Conservation (phyloP, 1,284 basidiomycete genomes). For the Polyporus tsugae region DNA sequence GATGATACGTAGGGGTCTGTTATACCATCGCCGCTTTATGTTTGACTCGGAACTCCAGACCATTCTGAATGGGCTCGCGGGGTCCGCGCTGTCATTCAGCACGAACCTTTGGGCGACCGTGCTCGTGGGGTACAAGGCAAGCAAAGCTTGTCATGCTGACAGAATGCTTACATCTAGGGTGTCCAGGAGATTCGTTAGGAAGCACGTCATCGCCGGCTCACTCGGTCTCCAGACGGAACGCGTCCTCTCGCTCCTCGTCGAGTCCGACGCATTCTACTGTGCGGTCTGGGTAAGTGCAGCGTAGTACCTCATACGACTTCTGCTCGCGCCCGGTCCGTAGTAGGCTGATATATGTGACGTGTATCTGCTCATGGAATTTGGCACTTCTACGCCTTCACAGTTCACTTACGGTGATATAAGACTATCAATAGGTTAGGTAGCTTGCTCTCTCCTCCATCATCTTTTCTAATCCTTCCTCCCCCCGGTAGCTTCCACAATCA, state of each 20-base stretch:
- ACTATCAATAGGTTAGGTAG: no score
- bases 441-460: no score
- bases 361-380: no score
- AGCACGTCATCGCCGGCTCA: neutral
- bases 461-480: no score
- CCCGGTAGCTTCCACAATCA: no score
- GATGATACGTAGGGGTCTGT: no score
- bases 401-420: no score
- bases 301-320: neutral
- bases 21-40: no score
- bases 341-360: neutral
- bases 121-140: neutral
- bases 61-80: neutral
- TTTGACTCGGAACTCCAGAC: no score
- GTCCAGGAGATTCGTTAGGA: neutral
- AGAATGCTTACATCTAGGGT: neutral
- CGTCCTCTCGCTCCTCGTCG: neutral
- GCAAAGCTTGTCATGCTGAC: no score
- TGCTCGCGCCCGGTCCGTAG: neutral
- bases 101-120: neutral
- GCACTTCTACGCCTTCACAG: no score
- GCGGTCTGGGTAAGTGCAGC: neutral
- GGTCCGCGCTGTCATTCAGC: neutral
- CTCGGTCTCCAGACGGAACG: neutral
- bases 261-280: conserved; percentile 4